Conservation (phyloP, 805 yeast genomes). For the Saturnispora besseyi region DNA sequence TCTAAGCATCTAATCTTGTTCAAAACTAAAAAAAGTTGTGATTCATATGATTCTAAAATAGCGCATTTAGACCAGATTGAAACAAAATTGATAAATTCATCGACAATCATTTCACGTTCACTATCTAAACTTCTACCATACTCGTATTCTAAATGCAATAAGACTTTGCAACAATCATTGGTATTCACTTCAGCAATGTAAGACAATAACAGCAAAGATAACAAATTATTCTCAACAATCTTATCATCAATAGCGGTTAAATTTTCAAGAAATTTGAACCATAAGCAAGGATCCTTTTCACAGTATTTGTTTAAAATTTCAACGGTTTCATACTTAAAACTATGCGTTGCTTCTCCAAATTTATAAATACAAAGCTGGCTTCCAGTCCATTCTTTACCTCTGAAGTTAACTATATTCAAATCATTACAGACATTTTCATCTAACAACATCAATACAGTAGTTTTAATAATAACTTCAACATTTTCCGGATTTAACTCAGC, state of each 20-base stretch:
- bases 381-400: not conserved
- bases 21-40: not conserved
- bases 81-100: not conserved
- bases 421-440: slow-evolving; percentile 9
- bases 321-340: not conserved
- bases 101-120: not conserved
- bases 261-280: not conserved
- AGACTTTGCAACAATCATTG: not conserved
- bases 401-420: not conserved
- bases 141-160: not conserved
- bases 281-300: not conserved
- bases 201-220: not conserved
- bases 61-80: not conserved
- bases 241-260: not conserved
- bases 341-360: not conserved
- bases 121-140: not conserved
- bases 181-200: not conserved
- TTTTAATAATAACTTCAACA: not conserved
- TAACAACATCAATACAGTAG: slow-evolving; percentile 2
- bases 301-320: not conserved
- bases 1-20: slow-evolving; percentile 17
- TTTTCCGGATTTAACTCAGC: not conserved
- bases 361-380: not conserved
- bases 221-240: not conserved
- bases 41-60: not conserved